phyloP scores from a whole-genome alignment of 768 basidiomycete genomes.

The Auricularia auricula-judae region DNA sequence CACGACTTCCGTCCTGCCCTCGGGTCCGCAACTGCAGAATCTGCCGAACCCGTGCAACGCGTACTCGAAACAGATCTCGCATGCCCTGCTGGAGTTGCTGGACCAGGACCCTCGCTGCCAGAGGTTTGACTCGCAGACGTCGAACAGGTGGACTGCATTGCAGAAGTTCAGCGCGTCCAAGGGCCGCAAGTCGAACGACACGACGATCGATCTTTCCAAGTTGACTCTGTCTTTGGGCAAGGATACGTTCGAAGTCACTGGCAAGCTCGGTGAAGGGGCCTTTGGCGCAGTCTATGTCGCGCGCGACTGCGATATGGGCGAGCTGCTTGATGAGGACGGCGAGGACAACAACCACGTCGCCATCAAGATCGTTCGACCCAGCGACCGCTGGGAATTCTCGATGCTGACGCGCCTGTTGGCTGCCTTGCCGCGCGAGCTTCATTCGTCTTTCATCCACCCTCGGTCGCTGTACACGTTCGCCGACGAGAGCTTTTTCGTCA shows the following conservation, averaged over 20 bases:
- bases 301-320: constrained; percentile 17
- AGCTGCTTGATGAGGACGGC: constrained; percentile 34
- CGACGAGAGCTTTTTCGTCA: constrained; percentile 84
- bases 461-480: constrained; percentile 71
- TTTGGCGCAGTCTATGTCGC: constrained; percentile 95
- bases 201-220: constrained; percentile 12
- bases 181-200: constrained; percentile 13
- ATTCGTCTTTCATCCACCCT: constrained; percentile 62
- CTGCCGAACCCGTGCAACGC: constrained; percentile 84
- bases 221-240: constrained; percentile 54
- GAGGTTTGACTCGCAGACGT: not conserved
- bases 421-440: constrained; percentile 46
- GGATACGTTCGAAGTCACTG: constrained; percentile 55
- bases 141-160: not conserved
- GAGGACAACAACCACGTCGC: constrained; percentile 56
- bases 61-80: constrained; percentile 55
- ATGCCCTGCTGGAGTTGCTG: constrained; percentile 51
- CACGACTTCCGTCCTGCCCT: constrained; percentile 42
- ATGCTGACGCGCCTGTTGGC: constrained; percentile 69
- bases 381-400: constrained; percentile 87
- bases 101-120: constrained; percentile 33
- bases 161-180: constrained; percentile 56
- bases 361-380: constrained; percentile 83
- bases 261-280: constrained; percentile 93
- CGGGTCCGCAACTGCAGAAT: constrained; percentile 51